Evolutionary conservation across 2,329 filamentous ascomycete genomes (phyloP), one percentile per base, ranked within the genome.

Genomic region (Penicillium aurantiogriseum): DNA sequence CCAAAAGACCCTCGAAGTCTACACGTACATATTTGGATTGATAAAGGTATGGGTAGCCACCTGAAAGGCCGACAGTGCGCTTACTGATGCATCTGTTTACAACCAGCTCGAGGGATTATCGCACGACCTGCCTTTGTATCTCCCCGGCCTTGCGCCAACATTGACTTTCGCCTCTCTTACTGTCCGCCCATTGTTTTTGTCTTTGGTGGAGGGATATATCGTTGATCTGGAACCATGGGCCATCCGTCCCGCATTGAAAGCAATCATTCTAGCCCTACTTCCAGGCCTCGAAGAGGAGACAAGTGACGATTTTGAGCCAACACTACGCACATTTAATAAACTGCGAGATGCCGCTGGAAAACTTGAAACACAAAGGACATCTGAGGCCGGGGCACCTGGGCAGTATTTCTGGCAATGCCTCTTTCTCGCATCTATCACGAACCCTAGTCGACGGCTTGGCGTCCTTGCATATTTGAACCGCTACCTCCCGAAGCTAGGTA

Each of bases 341-440:
- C 86, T 97, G 71, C 91, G 92, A 68, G 76, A 82, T 57, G 83
- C 85, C 9, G 67, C 72, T 21, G 68, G 66, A 17, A 64, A 47
- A 84, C 92, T 66, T 81, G 87, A 56, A 78, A 86, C 29, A 66
- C 70, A 72, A 38, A 65, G 82, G 59, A 77, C 83, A 75, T 53
- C 80, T 80, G 62, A 84, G 76, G 33, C 74, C 72, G 54, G 81
- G 75, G 82, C 82, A 9, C 86, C 87, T 10, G 90, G 92, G 63
- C 90, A 90, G 63, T 97, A 94, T 74, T 99, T 97, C 73, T 99
- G 94, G 94, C 94, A 99, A 77, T 97, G 92, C 72, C 89, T 99
- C 70, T 97, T 99, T 69, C 79, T 99, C 19, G 91, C 93, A 10
- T 89, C 91, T 19, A 94, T 99, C 59, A 97, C 94, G 1, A 93